Percentiles rank a stretch among this genome's conserved stretches.
These are phyloP conservation scores for Galerina sulciceps DNA, from an alignment of 768 basidiomycete genomes.

Conservation along the genomic window DNA sequence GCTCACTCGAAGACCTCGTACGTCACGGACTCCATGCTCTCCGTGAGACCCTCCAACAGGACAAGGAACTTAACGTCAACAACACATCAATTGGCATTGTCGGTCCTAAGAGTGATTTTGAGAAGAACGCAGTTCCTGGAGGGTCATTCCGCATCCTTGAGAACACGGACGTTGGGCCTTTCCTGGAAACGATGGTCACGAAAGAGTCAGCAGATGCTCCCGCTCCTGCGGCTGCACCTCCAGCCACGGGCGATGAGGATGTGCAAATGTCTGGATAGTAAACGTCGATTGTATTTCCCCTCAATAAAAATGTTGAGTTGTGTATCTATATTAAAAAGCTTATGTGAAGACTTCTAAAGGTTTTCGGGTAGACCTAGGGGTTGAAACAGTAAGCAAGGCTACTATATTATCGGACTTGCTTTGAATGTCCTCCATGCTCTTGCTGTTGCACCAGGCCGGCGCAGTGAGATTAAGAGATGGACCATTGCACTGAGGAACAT, in stretches of 20 bases:
- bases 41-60: conserved; percentile 96
- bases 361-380: no score
- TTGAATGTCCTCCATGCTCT: conserved; percentile 46
- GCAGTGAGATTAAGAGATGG: conserved; percentile 72
- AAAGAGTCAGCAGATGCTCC: conserved; percentile 57
- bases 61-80: conserved; percentile 90
- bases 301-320: no score
- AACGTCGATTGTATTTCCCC: conserved; percentile 20
- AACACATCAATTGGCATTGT: conserved; percentile 97
- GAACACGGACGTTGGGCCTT: conserved; percentile 70
- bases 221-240: conserved; percentile 39
- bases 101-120: conserved; percentile 68
- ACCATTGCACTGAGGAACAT: conserved; percentile 83
- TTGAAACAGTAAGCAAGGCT: background rate
- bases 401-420: background rate
- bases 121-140: conserved; percentile 52
- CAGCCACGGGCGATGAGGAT: conserved; percentile 66
- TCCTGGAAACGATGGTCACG: conserved; percentile 77
- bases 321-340: no score
- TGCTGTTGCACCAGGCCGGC: conserved; percentile 72
- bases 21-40: conserved; percentile 94
- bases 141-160: conserved; percentile 88
- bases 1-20: conserved; percentile 84
- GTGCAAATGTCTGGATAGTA: conserved; percentile 82
- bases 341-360: no score